These are phyloP conservation scores for Rhododendron vialii DNA, from an alignment of 148 eudicot genomes.

Conservation along the genomic window DNA sequence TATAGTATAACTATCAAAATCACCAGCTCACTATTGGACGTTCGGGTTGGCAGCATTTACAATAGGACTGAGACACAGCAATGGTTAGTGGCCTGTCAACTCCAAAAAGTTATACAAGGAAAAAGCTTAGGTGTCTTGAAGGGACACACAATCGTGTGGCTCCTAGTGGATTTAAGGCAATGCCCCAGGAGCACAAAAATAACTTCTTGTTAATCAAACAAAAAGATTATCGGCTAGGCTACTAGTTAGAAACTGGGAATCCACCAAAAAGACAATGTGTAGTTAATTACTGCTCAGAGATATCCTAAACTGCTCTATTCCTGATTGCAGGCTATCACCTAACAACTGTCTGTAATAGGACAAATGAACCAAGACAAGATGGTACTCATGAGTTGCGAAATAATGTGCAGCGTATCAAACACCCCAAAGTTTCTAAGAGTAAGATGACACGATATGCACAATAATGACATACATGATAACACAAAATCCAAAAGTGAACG, in stretches of 20 bases:
- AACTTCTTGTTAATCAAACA: not conserved
- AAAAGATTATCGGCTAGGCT: not conserved
- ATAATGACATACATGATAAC: conserved; percentile 6
- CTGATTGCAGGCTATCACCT: not conserved
- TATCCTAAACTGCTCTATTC: not conserved
- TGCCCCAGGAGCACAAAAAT: not conserved
- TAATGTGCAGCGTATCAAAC: not conserved
- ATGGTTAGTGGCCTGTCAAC: not conserved
- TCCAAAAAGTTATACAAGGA: not conserved
- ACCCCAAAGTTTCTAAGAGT: not conserved
- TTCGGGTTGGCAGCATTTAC: not conserved
- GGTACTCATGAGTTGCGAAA: not conserved
- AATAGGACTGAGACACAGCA: not conserved
- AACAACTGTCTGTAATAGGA: not conserved
- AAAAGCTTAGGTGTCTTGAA: not conserved
- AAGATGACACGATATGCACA: not conserved
- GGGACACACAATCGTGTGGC: not conserved
- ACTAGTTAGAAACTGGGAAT: not conserved
- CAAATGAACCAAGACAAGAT: not conserved
- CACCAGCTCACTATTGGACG: not conserved
- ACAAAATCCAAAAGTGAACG: not conserved
- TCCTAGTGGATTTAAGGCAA: not conserved
- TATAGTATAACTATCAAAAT: not conserved
- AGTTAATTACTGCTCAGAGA: not conserved
- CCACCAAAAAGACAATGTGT: not conserved